Base-by-base conservation (phyloP, 139 green algal genomes). In the Trebouxia sp. region DNA sequence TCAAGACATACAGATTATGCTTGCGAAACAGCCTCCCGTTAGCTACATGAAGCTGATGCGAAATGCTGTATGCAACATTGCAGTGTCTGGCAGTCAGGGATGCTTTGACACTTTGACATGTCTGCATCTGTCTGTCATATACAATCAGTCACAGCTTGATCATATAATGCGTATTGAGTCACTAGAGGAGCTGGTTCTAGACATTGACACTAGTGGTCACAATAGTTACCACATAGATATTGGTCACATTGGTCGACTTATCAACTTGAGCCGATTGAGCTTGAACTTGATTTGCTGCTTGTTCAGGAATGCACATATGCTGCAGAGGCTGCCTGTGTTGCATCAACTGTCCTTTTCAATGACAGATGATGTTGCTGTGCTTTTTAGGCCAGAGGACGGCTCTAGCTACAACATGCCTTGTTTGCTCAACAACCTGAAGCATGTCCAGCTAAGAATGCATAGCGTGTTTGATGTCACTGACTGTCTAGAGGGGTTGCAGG, bases 401-500 rank as follows among this genome's bases (percentile, higher is more conserved):
- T 45, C 35, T 28, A 42, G 3, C 12, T 72, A 42, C 43, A 35
- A 9, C 32, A 2, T 72, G 11, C 10, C 9, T 7, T 72, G 62
- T 35, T 12, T 72, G 62, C 32, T 72, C 12, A 42, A 72, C 32
- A 72, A 72, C 3, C 15, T 72, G 15, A 12, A 72, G 12, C 62
- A 45, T 72, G 62, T 72, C 4, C n/a, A 72, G 35, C 62, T 72
- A 4, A 24, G 26, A 26, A 72, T 72, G 62, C 62, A 72, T 30
- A 72, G 62, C 11, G 62, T 72, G 32, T 72, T 72, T 72, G 62
- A 72, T 72, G 62, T 72, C 9, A 72, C 62, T 5, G 62, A 72
- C 32, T 72, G 62, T 26, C 24, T 72, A 14, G 62, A 72, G 37
- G 62, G 62, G 32, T 43, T 72, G 62, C 6, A 45, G 32, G 14